Percentiles rank a stretch among this genome's conserved stretches.
Conservation (phyloP, 2,329 filamentous ascomycete genomes). For the Fusarium sulawesiense region DNA sequence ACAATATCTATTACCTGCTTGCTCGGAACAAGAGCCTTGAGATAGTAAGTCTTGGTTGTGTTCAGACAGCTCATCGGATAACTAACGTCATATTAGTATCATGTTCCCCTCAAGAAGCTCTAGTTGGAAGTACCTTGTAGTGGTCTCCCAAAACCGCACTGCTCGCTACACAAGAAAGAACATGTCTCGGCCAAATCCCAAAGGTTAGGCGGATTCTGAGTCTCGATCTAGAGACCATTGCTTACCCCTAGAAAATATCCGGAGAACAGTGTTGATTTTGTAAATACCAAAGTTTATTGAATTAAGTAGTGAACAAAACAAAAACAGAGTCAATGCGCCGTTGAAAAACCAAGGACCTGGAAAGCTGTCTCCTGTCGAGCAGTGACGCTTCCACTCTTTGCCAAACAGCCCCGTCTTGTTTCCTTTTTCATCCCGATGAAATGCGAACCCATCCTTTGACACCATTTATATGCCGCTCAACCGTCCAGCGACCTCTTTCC, state of each 20-base stretch:
- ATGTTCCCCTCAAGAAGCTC: constrained; percentile 42
- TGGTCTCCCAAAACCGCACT: not conserved
- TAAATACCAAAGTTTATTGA: constrained; percentile 18
- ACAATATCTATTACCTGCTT: constrained; percentile 51
- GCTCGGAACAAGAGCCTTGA: constrained; percentile 47
- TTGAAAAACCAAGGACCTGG: constrained; percentile 42
- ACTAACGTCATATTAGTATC: constrained; percentile 43
- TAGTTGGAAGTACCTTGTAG: not conserved
- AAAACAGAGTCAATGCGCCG: constrained; percentile 43
- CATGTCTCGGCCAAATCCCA: not conserved
- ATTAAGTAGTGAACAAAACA: constrained; percentile 38
- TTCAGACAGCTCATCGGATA: not conserved
- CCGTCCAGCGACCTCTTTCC: constrained; percentile 26
- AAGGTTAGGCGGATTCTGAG: not conserved
- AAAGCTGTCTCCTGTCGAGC: constrained; percentile 32
- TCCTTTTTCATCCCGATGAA: constrained; percentile 44
- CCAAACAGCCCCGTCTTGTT: constrained; percentile 42
- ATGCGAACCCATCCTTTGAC: constrained; percentile 48
- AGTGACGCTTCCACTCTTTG: constrained; percentile 32
- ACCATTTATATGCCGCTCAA: constrained; percentile 47
- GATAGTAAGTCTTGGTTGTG: constrained; percentile 46
- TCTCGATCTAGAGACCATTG: not conserved
- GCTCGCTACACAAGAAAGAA: not conserved
- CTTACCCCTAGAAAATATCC: not conserved
- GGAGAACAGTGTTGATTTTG: not conserved